phyloP scores from a whole-genome alignment of 345 rosid genomes.

The Hibiscus mutabilis region DNA sequence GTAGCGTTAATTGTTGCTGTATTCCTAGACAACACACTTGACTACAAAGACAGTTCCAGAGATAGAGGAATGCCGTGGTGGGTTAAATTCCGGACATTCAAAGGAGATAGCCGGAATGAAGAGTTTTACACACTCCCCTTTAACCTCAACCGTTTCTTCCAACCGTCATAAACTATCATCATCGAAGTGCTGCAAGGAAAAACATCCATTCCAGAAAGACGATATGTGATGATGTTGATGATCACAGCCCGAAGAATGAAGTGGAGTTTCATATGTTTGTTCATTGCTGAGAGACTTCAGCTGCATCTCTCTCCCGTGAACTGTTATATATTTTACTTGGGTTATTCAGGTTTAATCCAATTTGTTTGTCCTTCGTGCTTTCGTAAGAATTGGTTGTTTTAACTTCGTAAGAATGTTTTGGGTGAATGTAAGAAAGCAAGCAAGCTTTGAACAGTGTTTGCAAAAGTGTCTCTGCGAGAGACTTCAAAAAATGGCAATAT shows the following conservation, averaged over 20 bases:
- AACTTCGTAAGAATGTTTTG: too few species aligned
- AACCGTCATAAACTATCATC: conserved; percentile 43
- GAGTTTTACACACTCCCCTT: conserved; percentile 98
- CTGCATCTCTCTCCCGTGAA: conserved; percentile 9
- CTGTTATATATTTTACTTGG: background rate
- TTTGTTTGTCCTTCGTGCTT: background rate
- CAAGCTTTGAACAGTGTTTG: background rate
- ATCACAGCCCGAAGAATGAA: conserved; percentile 1
- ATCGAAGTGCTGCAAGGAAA: conserved; percentile 4
- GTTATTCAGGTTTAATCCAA: conserved; percentile 13
- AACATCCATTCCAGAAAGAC: conserved; percentile 13
- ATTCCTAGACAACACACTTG: conserved; percentile 90
- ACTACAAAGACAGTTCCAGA: conserved; percentile 71
- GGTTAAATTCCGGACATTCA: conserved; percentile 80
- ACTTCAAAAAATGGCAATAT: too few species aligned
- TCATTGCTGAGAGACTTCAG: conserved; percentile 16
- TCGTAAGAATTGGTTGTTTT: background rate
- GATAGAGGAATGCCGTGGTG: conserved; percentile 99
- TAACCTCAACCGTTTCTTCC: conserved; percentile 94
- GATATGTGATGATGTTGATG: background rate
- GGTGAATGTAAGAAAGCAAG: too few species aligned
- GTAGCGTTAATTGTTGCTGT: conserved; percentile 73
- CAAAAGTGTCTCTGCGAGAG: background rate
- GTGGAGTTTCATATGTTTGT: background rate
- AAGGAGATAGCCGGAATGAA: conserved; percentile 84